These are phyloP conservation scores for Dactylellina leptospora DNA, from an alignment of 2,329 filamentous ascomycete genomes.

Conservation along the genomic window DNA sequence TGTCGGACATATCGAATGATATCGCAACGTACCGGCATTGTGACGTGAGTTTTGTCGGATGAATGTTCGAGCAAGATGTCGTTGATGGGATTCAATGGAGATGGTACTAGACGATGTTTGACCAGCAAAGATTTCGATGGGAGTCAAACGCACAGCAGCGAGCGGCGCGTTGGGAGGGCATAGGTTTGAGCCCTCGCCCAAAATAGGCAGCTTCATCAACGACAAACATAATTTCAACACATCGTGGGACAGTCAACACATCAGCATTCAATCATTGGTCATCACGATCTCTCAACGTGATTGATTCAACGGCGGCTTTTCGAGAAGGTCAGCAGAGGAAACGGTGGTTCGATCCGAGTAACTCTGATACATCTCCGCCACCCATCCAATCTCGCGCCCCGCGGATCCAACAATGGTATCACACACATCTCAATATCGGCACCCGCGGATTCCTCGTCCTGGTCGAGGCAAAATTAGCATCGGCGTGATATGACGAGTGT, in stretches of 20 bases:
- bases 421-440: conserved; percentile 35
- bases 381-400: no score
- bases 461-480: background rate
- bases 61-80: conserved; percentile 15
- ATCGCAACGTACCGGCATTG: conserved; percentile 51
- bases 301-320: no score
- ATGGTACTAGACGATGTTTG: conserved; percentile 1
- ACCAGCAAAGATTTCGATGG: conserved; percentile 40
- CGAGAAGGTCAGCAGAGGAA: background rate
- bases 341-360: background rate
- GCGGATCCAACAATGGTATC: no score
- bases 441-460: conserved; percentile 17
- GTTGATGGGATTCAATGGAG: conserved; percentile 16
- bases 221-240: conserved; percentile 31
- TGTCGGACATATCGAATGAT: conserved; percentile 12
- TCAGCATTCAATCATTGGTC: background rate
- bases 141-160: conserved; percentile 11
- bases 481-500: background rate
- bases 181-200: conserved; percentile 50
- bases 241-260: background rate
- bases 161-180: conserved; percentile 12
- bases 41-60: conserved; percentile 24
- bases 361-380: no score
- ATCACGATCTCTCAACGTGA: background rate
- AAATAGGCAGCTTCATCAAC: background rate